Evolutionary conservation across 495 filamentous ascomycete genomes (phyloP), one percentile per base, ranked within the genome.

Genomic region (Penicillium fimorum): DNA sequence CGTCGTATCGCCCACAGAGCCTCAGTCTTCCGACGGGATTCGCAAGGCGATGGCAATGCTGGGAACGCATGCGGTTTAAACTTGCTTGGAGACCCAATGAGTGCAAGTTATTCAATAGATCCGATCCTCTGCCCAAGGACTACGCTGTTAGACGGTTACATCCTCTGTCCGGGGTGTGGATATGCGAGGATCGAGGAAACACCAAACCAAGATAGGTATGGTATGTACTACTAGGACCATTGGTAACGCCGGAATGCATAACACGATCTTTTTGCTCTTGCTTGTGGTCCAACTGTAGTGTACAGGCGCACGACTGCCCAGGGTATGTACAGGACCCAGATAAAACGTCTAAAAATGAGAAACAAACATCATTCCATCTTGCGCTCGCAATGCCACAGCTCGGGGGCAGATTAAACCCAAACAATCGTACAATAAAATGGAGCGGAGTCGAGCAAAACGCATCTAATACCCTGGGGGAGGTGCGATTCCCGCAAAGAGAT

Each of bases 371-470:
- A 71, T 74, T 74, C 70, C 70, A 67, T 66, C 67, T 71, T 73
- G 75, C 74, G 71, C 74, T 76, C 65, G 69, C 71, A 76, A 78
- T 72, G 71, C 69, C 66, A 75, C 67, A 69, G 73, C 64, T 73
- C 70, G 71, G 68, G 70, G 65, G 56, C 46, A 71, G 69, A 76
- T 73, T 68, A 73, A 66, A 72, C 72, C 69, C 63, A 70, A 76
- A 72, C 71, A 78, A 78, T 78, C 72, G 75, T 78, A 78, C 75
- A 78, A 66, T 69, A 73, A 68, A 62, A 68, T 64, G 74, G 73
- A 65, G 44, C 58, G 55, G 50, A 67, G 65, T 70, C 68, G 66
- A 73, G 66, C 66, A 62, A 63, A 69, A 60, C 58, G 59, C 50
- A 58, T 71, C 65, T 70, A 62, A 66, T 70, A 77, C 71, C 74